These are phyloP conservation scores for Trypanosoma vivax DNA, from an alignment of 208 protist species.

Conservation along the genomic window DNA sequence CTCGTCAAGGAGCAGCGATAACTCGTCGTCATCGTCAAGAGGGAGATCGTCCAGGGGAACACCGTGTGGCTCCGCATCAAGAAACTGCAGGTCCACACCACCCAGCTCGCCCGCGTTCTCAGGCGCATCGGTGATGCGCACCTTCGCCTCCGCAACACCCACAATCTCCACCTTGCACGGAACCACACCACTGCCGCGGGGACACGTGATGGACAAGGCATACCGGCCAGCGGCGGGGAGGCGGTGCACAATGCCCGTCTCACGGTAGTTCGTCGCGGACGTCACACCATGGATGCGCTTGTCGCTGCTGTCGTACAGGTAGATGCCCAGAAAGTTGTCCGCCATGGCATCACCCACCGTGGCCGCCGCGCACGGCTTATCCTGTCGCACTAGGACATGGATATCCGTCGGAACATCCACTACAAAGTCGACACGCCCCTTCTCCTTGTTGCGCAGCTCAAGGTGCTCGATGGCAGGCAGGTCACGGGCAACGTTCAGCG, in stretches of 20 bases:
- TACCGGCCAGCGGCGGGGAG: conserved; percentile 54
- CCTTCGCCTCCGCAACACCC: conserved; percentile 43
- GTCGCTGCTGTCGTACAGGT: conserved; percentile 66
- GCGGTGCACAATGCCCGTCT: conserved; percentile 63
- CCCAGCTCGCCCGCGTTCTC: conserved; percentile 53
- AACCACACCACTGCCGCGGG: conserved; percentile 38
- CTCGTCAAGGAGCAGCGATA: conserved; percentile 36
- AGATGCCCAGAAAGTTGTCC: conserved; percentile 69
- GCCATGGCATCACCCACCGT: conserved; percentile 55
- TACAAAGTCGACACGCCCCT: conserved; percentile 70
- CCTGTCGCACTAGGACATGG: conserved; percentile 67
- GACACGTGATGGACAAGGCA: conserved; percentile 59
- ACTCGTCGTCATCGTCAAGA: conserved; percentile 54
- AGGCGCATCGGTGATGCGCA: conserved; percentile 61
- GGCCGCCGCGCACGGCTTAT: conserved; percentile 50
- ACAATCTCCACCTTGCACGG: conserved; percentile 65
- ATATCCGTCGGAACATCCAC: conserved; percentile 67
- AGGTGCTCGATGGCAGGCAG: conserved; percentile 64
- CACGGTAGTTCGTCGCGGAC: conserved; percentile 64
- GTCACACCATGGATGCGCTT: conserved; percentile 46
- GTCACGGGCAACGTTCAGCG: conserved; percentile 44
- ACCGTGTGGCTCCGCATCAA: conserved; percentile 53
- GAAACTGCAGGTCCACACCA: conserved; percentile 66
- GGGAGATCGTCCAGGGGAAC: conserved; percentile 52
- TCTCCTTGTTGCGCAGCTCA: conserved; percentile 35